Conservation (phyloP, 768 basidiomycete species). For the Leucosporidium creatinivorum region DNA sequence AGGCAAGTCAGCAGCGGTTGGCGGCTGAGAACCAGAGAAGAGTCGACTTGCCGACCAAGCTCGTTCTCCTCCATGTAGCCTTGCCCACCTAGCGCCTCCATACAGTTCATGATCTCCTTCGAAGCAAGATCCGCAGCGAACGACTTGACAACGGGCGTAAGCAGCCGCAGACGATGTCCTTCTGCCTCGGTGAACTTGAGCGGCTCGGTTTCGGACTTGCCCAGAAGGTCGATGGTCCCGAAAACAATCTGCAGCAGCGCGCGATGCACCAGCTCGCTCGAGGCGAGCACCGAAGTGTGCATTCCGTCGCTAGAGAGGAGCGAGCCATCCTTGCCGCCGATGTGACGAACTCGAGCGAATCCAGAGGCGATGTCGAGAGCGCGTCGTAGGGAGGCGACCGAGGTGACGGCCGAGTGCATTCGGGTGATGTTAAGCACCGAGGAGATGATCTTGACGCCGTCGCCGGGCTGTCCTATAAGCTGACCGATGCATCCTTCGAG, state of each 20-base stretch:
- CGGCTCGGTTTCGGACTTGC: conserved; percentile 55
- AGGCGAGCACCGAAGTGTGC: conserved; percentile 60
- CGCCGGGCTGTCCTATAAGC: conserved; percentile 50
- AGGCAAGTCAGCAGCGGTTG: not conserved
- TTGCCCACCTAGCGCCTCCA: conserved; percentile 65
- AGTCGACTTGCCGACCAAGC: conserved; percentile 50
- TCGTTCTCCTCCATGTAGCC: conserved; percentile 70
- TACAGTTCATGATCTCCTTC: conserved; percentile 62
- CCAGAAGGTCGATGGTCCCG: conserved; percentile 55
- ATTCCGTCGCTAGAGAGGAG: conserved; percentile 54
- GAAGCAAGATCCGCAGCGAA: conserved; percentile 61
- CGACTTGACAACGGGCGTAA: conserved; percentile 64
- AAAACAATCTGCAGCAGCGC: conserved; percentile 60
- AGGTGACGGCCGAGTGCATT: conserved; percentile 56
- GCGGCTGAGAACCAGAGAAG: not conserved
- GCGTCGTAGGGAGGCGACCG: conserved; percentile 55
- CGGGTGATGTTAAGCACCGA: conserved; percentile 73
- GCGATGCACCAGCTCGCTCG: conserved; percentile 57
- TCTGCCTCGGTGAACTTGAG: conserved; percentile 42
- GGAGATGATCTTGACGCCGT: conserved; percentile 56
- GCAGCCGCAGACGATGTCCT: conserved; percentile 51
- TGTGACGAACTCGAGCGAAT: conserved; percentile 56
- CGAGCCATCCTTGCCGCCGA: conserved; percentile 41
- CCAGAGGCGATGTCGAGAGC: conserved; percentile 60
- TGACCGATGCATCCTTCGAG: conserved; percentile 57